These are phyloP conservation scores for Ophiocordyceps sinensis DNA, from an alignment of 2,329 filamentous ascomycete species.

Conservation along the genomic window DNA sequence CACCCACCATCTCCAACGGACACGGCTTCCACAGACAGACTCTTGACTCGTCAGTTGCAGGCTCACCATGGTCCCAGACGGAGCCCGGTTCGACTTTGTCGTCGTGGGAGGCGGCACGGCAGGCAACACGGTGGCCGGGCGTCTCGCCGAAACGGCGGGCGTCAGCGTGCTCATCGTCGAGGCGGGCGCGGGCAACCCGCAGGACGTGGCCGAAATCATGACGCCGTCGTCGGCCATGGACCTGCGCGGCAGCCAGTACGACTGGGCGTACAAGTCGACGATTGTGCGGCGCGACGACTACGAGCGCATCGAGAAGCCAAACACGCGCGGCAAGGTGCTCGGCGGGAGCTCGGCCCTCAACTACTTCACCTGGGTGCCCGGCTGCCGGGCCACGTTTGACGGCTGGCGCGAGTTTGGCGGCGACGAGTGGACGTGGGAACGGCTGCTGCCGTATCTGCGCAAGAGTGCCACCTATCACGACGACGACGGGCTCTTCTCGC, in stretches of 20 bases:
- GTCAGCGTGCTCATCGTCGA: slow-evolving; percentile 32
- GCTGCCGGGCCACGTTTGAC: slow-evolving; percentile 44
- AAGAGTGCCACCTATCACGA: slow-evolving; percentile 46
- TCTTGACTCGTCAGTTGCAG: no score
- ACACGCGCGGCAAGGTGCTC: slow-evolving; percentile 44
- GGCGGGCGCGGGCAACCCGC: slow-evolving; percentile 31
- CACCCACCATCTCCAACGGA: no score
- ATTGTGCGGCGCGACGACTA: slow-evolving; percentile 45
- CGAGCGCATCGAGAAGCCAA: slow-evolving; percentile 46
- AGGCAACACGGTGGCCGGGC: slow-evolving; percentile 20
- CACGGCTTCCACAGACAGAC: no score
- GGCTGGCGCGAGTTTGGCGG: slow-evolving; percentile 61
- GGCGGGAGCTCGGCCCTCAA: slow-evolving; percentile 45
- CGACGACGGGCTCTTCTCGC: slow-evolving; percentile 28
- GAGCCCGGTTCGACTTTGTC: slow-evolving; percentile 14
- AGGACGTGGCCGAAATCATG: slow-evolving; percentile 33
- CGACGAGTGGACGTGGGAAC: slow-evolving; percentile 47
- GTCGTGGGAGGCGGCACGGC: slow-evolving; percentile 21
- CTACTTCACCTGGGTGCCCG: slow-evolving; percentile 50
- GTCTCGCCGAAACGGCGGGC: slow-evolving; percentile 19
- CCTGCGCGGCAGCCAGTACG: slow-evolving; percentile 38
- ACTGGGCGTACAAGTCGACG: slow-evolving; percentile 48
- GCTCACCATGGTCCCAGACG: slow-evolving; percentile 3
- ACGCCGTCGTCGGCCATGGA: slow-evolving; percentile 38
- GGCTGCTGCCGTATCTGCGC: slow-evolving; percentile 32